Base-by-base conservation (phyloP, 2,329 filamentous ascomycete species). In the Scedosporium boydii region DNA sequence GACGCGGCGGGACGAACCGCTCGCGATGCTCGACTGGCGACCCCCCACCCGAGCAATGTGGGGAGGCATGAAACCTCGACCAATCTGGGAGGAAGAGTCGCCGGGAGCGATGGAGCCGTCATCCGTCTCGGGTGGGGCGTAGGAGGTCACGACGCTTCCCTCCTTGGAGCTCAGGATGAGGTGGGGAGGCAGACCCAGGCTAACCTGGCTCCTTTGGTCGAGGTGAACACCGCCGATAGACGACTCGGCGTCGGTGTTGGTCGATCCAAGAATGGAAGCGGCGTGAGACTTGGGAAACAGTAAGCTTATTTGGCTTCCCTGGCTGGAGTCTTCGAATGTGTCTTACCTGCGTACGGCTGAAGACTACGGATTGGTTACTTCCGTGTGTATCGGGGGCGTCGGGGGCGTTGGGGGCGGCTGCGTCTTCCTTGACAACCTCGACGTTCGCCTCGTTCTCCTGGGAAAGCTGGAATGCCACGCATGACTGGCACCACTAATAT, bases 381-480 rank as follows among this genome's bases (percentile, higher is more conserved):
- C 6, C 14, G 10, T 56, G 21, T 7, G 23, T 56, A 29, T 23
- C 16, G 10, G 34, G 34, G 34, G 5, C 51, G 12, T n/a, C n/a
- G n/a, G n/a, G n/a, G n/a, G n/a, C n/a, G n/a, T n/a, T n/a, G n/a
- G n/a, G n/a, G 34, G 5, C 51, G 12, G 21, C 23, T 56, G 23
- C 63, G 41, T 18, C 51, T 16, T 56, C 23, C 9, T 59, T 66
- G 9, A 65, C 66, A 0, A 70, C 70, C 41, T 77, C 75, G 10
- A 38, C 34, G 34, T 38, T 38, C 34, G 34, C 34, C 34, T 38
- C 34, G 34, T 12, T 38, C 34, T 38, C 34, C 46, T 76, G 74
- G 1, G 69, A 71, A 38, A 74, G 71, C 0, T 62, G 67, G 75
- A 75, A 77, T 3, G 70, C 73, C 9, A 67, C 68, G 60, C 75